Evolutionary conservation across 1,284 basidiomycete species (phyloP), one percentile per base, ranked within the genome.

Genomic region (Melampsora larici-populina): DNA sequence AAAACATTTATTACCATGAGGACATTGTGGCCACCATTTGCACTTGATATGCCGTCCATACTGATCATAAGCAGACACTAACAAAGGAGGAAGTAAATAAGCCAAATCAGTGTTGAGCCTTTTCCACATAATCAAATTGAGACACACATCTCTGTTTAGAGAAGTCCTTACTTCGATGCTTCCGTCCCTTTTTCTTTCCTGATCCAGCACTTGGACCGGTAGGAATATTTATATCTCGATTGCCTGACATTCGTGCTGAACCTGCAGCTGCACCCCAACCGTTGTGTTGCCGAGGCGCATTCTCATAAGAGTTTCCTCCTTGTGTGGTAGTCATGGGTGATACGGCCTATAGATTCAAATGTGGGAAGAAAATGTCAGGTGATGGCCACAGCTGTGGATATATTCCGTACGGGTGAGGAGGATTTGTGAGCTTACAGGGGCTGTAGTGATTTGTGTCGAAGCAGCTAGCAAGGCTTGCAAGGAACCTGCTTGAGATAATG

Each of bases 1-100:
- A 26, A 69, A 77, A 51, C 74, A 77, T 51, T 64, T 77, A 36
- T 43, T 43, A 29, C 74, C 74, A 51, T 77, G 74, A 46, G 74
- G 74, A 64, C 74, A 77, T 60, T 77, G 17, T 36, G 74, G 74
- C 66, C 66, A 77, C 51, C 51, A 77, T 63, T 77, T 77, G 26
- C 74, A 77, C 17, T 69, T 48, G 46, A 77, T 77, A 70, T 77
- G 74, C 11, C 74, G 74, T 15, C 74, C 74, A 46, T 29, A 69
- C 31, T 64, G 17, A 36, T 77, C 74, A 24, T 77, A 58, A 18
- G 74, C 74, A 63, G 74, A 77, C 7, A 69, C 74, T 77, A 49
- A 15, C 26, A 66, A 17, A 26, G 26, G 36, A n/a, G 24, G 6
- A 33, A 21, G 48, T 7, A 65, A 60, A 33, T 3, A 73, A 6